Conservation (phyloP, 805 yeast species). For the Saccharomycopsis sp. region DNA sequence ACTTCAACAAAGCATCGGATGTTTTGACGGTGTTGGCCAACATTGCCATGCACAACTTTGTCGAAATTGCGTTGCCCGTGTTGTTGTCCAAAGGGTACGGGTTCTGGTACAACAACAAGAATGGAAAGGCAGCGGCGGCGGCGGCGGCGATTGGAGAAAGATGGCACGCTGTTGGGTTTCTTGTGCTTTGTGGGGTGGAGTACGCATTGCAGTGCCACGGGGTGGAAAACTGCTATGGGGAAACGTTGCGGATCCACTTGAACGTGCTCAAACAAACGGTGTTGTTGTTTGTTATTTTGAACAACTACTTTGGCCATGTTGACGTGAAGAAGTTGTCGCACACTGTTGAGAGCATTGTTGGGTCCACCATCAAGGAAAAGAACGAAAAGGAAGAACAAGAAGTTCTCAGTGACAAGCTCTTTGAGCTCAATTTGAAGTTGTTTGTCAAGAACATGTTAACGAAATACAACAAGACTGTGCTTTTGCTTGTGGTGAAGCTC, state of each 20-base stretch:
- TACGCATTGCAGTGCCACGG: background rate
- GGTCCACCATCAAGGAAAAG: background rate
- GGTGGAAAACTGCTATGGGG: background rate
- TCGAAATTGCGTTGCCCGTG: conserved; percentile 7
- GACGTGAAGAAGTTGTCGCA: conserved; percentile 3
- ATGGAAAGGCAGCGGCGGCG: no score
- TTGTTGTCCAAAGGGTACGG: conserved; percentile 11
- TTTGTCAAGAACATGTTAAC: background rate
- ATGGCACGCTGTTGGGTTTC: conserved; percentile 1
- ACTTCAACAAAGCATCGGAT: background rate
- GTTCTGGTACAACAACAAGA: conserved; percentile 6
- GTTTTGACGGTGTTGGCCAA: conserved; percentile 1
- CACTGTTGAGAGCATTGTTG: conserved; percentile 3
- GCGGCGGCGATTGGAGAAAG: no score
- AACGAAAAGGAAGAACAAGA: background rate
- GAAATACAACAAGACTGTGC: conserved; percentile 9
- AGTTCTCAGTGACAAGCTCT: background rate
- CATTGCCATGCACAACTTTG: conserved; percentile 4
- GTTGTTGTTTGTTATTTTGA: conserved; percentile 3
- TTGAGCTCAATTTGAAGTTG: conserved; percentile 7
- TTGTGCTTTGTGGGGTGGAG: background rate
- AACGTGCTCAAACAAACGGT: conserved; percentile 10
- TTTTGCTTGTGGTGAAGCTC: conserved; percentile 8
- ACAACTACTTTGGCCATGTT: conserved; percentile 4
- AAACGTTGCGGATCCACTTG: conserved; percentile 4